Conservation (phyloP, 192 early-diverging fungal genomes). For the Podila verticillata region DNA sequence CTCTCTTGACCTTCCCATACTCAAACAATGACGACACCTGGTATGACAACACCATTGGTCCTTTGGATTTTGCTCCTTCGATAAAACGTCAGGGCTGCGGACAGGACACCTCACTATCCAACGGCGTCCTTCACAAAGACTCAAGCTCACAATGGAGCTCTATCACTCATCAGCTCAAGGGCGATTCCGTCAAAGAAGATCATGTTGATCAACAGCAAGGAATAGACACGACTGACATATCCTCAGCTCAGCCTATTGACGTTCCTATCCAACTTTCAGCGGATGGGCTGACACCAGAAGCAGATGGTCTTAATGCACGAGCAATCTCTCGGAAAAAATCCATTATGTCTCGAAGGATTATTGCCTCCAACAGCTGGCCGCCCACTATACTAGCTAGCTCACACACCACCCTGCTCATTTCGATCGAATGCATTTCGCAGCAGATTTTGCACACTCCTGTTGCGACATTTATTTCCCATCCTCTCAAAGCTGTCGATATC, state of each 20-base stretch:
- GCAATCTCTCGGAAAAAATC: constrained; percentile 30
- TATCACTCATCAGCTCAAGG: neutral
- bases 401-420: constrained; percentile 58
- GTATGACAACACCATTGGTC: constrained; percentile 42
- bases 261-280: neutral
- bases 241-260: constrained; percentile 8
- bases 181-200: neutral
- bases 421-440: constrained; percentile 64
- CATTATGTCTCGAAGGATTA: constrained; percentile 49
- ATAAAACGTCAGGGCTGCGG: neutral
- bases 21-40: constrained; percentile 1
- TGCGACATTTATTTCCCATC: constrained; percentile 26
- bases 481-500: constrained; percentile 62
- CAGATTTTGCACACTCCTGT: constrained; percentile 66
- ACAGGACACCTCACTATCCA: neutral
- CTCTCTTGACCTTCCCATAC: neutral
- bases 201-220: neutral
- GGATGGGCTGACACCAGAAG: neutral
- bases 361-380: constrained; percentile 73
- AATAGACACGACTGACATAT: neutral
- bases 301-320: constrained; percentile 5
- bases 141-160: too few relatives aligned
- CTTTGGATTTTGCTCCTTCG: constrained; percentile 21
- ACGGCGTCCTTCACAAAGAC: neutral
- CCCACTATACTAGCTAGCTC: constrained; percentile 67